A percentile compares a stretch with the other conserved stretches of the same genome.
phyloP scores from a whole-genome alignment of 176 grass and related monocot genomes.

The Zizania latifolia region DNA sequence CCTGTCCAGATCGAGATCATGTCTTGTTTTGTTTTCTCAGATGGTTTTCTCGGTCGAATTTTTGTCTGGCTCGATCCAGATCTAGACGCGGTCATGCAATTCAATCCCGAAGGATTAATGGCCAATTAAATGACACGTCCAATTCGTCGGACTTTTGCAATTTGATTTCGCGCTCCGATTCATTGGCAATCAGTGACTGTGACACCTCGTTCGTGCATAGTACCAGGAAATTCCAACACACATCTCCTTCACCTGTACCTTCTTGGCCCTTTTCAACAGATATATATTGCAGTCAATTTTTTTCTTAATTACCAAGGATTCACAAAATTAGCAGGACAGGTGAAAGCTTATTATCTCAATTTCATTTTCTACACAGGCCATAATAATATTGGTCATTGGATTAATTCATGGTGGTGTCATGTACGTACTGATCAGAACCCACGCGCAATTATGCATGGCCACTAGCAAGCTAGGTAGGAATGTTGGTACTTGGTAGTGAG shows the following conservation, averaged over 20 bases:
- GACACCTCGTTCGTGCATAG: background rate
- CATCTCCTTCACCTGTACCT: background rate
- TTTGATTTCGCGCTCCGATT: background rate
- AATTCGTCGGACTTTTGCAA: background rate
- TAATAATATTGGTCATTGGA: background rate
- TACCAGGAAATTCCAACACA: background rate
- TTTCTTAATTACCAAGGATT: background rate
- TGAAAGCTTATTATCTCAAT: background rate
- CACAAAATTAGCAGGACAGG: background rate
- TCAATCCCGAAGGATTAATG: background rate
- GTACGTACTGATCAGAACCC: background rate
- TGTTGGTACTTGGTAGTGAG: too few relatives aligned
- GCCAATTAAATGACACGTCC: background rate
- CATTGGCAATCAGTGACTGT: background rate
- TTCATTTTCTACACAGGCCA: background rate
- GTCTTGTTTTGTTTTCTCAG: background rate
- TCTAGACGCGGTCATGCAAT: slow-evolving; percentile 10
- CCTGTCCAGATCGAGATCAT: background rate
- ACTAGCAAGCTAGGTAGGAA: too few relatives aligned
- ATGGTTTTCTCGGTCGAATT: background rate
- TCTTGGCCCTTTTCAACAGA: background rate
- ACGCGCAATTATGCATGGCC: background rate
- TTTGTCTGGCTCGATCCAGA: background rate
- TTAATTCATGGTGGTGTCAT: background rate
- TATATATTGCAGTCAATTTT: background rate